These are phyloP conservation scores for Mycena albidolilacea DNA, from an alignment of 768 basidiomycete species.

Conservation along the genomic window DNA sequence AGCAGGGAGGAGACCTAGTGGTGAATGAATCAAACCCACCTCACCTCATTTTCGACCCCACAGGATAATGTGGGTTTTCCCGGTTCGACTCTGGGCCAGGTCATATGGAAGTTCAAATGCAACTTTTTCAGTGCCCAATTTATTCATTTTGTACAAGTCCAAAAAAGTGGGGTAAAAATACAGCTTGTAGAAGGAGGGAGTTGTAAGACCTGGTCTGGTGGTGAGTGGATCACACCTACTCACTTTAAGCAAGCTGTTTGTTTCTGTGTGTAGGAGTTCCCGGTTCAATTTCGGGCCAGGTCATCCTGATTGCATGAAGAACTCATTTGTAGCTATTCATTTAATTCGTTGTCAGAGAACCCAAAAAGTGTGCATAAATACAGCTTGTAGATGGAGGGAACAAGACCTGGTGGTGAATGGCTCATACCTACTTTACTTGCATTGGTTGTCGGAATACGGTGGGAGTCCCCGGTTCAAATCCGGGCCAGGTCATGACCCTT, in stretches of 20 bases:
- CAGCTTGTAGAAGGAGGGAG: background rate
- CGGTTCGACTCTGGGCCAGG: background rate
- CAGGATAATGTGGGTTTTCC: background rate
- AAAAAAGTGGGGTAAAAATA: background rate
- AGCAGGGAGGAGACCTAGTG: background rate
- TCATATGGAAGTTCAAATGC: background rate
- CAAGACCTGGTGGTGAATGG: background rate
- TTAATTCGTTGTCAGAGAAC: too few species aligned
- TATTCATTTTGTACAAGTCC: background rate
- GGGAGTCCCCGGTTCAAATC: background rate
- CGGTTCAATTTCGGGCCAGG: background rate
- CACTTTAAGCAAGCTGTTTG: too few species aligned
- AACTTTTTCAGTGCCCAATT: background rate
- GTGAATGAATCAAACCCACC: background rate
- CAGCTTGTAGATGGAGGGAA: background rate
- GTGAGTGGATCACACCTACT: background rate
- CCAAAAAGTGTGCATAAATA: background rate
- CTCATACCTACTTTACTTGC: too few species aligned
- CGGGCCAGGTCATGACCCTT: background rate
- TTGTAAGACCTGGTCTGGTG: slow-evolving; percentile 15
- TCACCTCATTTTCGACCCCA: background rate
- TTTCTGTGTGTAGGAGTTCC: background rate
- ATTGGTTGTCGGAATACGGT: too few species aligned
- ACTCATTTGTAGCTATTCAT: too few species aligned
- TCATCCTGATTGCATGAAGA: background rate